Conservation (phyloP, 371 early-diverging fungal genomes). For the Syncephalis fuscata region DNA sequence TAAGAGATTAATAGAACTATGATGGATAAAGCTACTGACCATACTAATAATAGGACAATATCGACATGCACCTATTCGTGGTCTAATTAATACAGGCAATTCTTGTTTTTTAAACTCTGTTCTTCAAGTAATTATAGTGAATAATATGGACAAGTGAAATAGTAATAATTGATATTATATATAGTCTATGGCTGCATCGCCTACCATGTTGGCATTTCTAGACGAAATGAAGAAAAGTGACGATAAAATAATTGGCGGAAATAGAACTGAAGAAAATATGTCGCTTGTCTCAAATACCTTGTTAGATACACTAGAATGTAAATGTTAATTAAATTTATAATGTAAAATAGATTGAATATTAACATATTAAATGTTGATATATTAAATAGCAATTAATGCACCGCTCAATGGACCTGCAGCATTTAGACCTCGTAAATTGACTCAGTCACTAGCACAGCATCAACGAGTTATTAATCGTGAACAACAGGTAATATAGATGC, state of each 20-base stretch:
- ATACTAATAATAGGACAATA: no score
- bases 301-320: neutral
- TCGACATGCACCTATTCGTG: conserved; percentile 11
- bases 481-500: conserved; percentile 14
- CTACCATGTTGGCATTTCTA: neutral
- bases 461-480: conserved; percentile 19
- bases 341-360: conserved; percentile 5
- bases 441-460: conserved; percentile 35
- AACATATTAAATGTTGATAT: no score
- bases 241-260: neutral
- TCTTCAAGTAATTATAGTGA: conserved; percentile 45
- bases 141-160: neutral
- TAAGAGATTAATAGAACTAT: no score
- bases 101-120: conserved; percentile 89
- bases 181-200: conserved; percentile 13
- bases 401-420: conserved; percentile 17
- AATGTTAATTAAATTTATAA: neutral
- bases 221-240: neutral
- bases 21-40: no score
- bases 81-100: conserved; percentile 82
- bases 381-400: conserved; percentile 21
- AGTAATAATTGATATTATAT: no score
- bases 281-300: conserved; percentile 1
- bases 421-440: conserved; percentile 31
- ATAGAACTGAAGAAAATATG: neutral